Conservation (phyloP, 116 monocot species). For the Papilionanthe hybrid region DNA sequence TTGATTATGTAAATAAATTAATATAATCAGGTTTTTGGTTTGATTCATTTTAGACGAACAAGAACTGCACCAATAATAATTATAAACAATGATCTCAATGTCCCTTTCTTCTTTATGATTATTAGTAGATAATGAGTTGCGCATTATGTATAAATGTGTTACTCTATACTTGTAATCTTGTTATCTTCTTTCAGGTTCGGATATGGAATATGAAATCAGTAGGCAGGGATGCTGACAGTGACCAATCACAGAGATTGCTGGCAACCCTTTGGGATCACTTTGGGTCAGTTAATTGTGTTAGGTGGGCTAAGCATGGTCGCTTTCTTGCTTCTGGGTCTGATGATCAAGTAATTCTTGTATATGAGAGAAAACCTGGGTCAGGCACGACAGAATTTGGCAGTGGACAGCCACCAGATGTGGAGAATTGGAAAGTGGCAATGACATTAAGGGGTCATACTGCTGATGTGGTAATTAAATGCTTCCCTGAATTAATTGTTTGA, state of each 20-base stretch:
- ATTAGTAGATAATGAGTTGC: neutral
- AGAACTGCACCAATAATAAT: too few relatives aligned
- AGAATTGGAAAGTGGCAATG: conserved; percentile 94
- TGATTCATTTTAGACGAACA: too few relatives aligned
- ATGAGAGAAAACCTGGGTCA: conserved; percentile 86
- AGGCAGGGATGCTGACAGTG: conserved; percentile 35
- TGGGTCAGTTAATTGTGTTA: conserved; percentile 96
- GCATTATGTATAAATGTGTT: neutral
- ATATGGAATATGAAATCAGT: conserved; percentile 98
- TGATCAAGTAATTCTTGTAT: conserved; percentile 84
- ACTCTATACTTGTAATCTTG: neutral
- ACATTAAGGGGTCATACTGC: conserved; percentile 95
- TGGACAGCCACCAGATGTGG: conserved; percentile 88
- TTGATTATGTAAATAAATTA: too few relatives aligned
- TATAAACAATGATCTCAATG: neutral
- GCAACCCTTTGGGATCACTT: conserved; percentile 98
- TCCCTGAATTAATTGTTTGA: neutral
- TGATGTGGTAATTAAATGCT: conserved; percentile 73
- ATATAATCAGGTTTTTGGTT: too few relatives aligned
- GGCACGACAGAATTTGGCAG: conserved; percentile 98
- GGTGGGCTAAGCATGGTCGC: conserved; percentile 92
- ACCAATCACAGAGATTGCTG: conserved; percentile 52
- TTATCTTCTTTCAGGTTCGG: conserved; percentile 53
- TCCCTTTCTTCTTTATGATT: neutral
- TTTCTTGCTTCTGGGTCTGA: conserved; percentile 90